Evolutionary conservation across 805 yeast genomes (phyloP).

Genomic region (Hermanozyma aechmeae): DNA sequence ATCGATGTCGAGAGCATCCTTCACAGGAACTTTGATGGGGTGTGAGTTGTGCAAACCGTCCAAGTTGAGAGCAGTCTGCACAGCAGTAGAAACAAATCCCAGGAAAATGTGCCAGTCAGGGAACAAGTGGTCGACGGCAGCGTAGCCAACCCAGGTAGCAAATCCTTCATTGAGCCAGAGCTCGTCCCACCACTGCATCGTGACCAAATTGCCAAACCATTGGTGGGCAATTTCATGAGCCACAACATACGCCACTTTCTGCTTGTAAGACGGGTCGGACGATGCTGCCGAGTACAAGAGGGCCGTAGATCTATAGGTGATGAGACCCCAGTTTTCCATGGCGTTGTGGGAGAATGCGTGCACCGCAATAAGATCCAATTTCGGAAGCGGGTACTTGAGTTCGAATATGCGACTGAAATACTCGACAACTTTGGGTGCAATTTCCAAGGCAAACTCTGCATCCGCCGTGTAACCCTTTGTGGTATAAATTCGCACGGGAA

Average conservation of each 20-base stretch:
- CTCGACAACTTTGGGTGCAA: conserved; percentile 43
- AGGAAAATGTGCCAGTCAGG: conserved; percentile 79
- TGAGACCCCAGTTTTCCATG: conserved; percentile 87
- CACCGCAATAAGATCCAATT: conserved; percentile 70
- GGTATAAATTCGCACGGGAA: conserved; percentile 46
- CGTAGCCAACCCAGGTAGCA: conserved; percentile 79
- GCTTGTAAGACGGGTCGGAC: conserved; percentile 44
- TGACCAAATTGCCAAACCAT: conserved; percentile 85
- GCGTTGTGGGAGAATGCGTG: conserved; percentile 79
- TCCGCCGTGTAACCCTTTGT: conserved; percentile 37
- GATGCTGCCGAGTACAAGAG: conserved; percentile 35
- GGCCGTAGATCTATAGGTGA: conserved; percentile 54
- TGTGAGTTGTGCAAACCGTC: conserved; percentile 60
- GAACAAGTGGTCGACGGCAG: conserved; percentile 56
- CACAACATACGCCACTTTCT: conserved; percentile 73
- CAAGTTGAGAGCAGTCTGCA: conserved; percentile 42
- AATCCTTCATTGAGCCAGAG: conserved; percentile 87
- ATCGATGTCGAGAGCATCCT: conserved; percentile 68
- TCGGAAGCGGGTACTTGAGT: conserved; percentile 64
- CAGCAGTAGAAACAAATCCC: conserved; percentile 40
- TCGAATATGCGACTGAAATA: conserved; percentile 40
- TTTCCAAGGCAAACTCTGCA: conserved; percentile 39
- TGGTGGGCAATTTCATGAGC: conserved; percentile 86
- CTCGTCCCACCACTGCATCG: conserved; percentile 94
- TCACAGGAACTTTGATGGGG: conserved; percentile 77